phyloP scores from a whole-genome alignment of 1,139 yeast genomes.

The Scheffersomyces segobiensis region DNA sequence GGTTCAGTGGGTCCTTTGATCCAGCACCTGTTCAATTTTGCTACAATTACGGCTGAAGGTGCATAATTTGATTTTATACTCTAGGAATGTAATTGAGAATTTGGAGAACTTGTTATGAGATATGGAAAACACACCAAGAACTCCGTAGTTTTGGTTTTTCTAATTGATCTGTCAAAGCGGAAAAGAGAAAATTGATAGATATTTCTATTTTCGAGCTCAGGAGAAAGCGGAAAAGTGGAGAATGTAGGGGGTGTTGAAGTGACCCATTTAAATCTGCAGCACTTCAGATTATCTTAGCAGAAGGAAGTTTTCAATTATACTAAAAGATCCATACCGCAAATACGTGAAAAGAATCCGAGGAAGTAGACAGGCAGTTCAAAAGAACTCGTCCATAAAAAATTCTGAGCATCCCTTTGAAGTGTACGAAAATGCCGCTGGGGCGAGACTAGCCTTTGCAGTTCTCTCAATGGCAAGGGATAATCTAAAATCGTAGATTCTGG shows the following conservation, averaged over 20 bases:
- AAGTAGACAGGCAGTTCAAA: background rate
- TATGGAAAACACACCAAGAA: background rate
- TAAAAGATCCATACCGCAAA: too few relatives aligned
- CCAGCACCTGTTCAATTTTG: background rate
- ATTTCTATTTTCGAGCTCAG: background rate
- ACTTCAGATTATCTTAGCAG: background rate
- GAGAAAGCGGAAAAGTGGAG: background rate
- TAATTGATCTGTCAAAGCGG: background rate
- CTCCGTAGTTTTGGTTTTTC: background rate
- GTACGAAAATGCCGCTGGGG: background rate
- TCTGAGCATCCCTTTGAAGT: background rate
- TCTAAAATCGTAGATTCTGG: background rate
- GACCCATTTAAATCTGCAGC: background rate
- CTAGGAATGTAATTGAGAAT: background rate
- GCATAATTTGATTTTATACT: background rate
- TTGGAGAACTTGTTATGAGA: background rate
- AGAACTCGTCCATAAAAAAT: background rate
- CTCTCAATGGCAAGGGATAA: background rate
- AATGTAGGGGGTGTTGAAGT: background rate
- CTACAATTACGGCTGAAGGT: background rate
- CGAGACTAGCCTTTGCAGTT: background rate
- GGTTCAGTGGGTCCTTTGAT: background rate
- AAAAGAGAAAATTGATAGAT: too few relatives aligned
- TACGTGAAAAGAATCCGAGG: background rate
- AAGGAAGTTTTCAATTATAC: background rate